These are phyloP conservation scores for Aphanomyces invadans DNA, from an alignment of 352 stramenopile species.

Conservation along the genomic window DNA sequence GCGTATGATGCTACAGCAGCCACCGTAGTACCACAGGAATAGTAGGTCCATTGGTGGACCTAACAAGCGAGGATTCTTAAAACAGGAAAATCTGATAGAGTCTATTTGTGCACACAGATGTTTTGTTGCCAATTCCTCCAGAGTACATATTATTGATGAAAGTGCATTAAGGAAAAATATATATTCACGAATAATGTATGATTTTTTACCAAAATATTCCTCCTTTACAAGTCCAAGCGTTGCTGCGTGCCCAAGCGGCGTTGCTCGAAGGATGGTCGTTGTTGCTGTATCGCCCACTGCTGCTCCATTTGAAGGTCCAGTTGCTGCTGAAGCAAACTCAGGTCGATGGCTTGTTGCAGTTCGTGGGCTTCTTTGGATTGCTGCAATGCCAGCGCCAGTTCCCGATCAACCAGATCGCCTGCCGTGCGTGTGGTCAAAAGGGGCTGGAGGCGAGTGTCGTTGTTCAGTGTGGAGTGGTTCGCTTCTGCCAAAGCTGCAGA, in stretches of 20 bases:
- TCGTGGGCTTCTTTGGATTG: constrained; percentile 1
- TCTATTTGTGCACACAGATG: too few species aligned
- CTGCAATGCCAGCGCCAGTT: background rate
- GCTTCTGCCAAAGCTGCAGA: constrained; percentile 31
- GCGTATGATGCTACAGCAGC: too few species aligned
- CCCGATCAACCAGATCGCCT: background rate
- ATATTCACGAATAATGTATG: too few species aligned
- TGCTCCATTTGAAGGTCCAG: background rate
- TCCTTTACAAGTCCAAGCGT: background rate
- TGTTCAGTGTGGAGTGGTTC: background rate
- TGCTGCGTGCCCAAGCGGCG: background rate
- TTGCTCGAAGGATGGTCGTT: background rate
- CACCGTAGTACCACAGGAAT: too few species aligned
- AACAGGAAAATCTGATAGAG: too few species aligned
- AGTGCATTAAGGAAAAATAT: too few species aligned
- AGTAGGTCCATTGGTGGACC: too few species aligned
- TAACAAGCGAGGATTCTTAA: too few species aligned
- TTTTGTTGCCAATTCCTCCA: too few species aligned
- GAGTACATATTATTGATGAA: too few species aligned
- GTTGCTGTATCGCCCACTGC: background rate
- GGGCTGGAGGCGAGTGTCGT: background rate
- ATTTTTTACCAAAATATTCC: too few species aligned
- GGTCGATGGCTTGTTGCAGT: background rate
- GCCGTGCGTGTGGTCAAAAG: background rate
- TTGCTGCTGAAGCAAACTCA: background rate